phyloP scores from a whole-genome alignment of 352 stramenopile species.

The Phytophthora aleatoria region DNA sequence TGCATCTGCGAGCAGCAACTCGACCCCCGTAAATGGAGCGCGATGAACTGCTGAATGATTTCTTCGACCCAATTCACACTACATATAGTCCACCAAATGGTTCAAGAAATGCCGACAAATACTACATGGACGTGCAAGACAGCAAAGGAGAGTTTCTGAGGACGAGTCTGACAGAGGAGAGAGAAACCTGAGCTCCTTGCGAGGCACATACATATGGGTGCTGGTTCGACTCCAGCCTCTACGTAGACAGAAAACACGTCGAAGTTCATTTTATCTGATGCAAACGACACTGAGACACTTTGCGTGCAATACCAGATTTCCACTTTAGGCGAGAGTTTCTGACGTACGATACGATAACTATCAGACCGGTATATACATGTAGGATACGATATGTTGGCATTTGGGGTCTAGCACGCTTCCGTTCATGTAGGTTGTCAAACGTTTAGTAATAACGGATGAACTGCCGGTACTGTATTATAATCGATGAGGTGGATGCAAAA shows the following conservation, averaged over 20 bases:
- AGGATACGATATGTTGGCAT: not conserved
- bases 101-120: conserved; percentile 2
- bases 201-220: conserved; percentile 52
- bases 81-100: not conserved
- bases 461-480: conserved; percentile 8
- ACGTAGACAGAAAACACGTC: not conserved
- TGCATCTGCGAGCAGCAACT: conserved; percentile 44
- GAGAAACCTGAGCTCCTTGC: conserved; percentile 18
- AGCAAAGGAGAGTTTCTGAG: conserved; percentile 7
- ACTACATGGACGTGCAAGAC: conserved; percentile 13
- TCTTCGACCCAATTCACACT: conserved; percentile 29
- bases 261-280: not conserved
- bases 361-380: too few relatives aligned
- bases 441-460: conserved; percentile 58
- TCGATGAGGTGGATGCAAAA: conserved; percentile 42
- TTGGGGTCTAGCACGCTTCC: not conserved
- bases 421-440: conserved; percentile 40
- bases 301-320: conserved; percentile 66
- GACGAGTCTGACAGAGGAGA: conserved; percentile 8
- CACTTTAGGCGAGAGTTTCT: conserved; percentile 55
- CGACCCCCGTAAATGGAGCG: conserved; percentile 39
- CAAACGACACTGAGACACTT: conserved; percentile 4
- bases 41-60: conserved; percentile 39
- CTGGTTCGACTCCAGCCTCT: conserved; percentile 52
- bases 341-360: not conserved